These are phyloP conservation scores for Luffa acutangula DNA, from an alignment of 306 rosid genomes.

Conservation along the genomic window DNA sequence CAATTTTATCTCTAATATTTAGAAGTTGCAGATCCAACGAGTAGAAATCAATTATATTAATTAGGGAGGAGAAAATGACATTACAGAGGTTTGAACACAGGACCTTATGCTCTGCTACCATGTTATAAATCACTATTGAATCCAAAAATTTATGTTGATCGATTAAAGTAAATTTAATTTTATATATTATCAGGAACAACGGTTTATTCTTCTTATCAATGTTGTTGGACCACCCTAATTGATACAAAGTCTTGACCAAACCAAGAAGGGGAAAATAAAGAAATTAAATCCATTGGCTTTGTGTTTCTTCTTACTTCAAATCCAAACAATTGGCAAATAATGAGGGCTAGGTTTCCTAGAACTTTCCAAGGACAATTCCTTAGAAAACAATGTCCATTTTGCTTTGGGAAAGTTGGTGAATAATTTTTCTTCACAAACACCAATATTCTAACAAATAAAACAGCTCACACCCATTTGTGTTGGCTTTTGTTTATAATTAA, in stretches of 20 bases:
- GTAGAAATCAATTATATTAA: no score
- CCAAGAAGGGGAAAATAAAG: background rate
- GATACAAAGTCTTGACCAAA: background rate
- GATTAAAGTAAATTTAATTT: no score
- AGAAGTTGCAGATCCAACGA: no score
- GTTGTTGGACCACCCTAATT: no score
- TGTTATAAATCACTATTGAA: no score
- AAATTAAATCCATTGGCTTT: background rate
- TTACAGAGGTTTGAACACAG: no score
- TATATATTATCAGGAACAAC: no score
- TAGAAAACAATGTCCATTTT: background rate
- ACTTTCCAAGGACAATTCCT: slow-evolving; percentile 3
- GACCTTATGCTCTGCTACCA: no score
- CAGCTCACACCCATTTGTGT: background rate
- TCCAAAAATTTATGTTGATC: no score
- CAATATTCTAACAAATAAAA: background rate
- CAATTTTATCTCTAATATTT: no score
- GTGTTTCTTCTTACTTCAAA: background rate
- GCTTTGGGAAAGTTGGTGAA: background rate
- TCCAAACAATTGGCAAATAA: background rate
- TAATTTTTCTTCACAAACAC: background rate
- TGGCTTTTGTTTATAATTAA: background rate
- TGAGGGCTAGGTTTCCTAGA: background rate
- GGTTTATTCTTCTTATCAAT: no score
- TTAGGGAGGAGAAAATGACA: no score